These are phyloP conservation scores for Wickerhamomyces bisporus DNA, from an alignment of 805 yeast genomes.

Conservation along the genomic window DNA sequence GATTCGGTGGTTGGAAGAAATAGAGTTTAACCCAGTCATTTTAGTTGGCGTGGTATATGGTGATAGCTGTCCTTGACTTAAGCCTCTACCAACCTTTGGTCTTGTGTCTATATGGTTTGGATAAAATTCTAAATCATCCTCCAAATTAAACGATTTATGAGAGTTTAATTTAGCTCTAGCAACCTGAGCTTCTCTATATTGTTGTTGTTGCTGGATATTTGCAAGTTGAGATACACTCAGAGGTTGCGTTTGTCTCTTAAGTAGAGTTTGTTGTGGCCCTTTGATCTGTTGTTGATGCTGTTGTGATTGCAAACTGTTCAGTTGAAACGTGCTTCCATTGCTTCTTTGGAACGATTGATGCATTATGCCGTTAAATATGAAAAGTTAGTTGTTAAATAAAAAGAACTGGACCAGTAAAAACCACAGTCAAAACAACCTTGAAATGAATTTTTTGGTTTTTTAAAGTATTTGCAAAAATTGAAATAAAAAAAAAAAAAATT, in stretches of 20 bases:
- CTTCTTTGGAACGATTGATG: not conserved
- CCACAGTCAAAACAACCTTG: too few species aligned
- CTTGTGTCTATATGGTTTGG: conserved; percentile 31
- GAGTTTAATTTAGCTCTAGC: conserved; percentile 51
- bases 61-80: conserved; percentile 5
- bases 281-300: conserved; percentile 9
- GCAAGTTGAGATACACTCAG: conserved; percentile 12
- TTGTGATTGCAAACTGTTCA: not conserved
- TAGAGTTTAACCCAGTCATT: conserved; percentile 3
- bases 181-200: conserved; percentile 20
- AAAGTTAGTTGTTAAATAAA: too few species aligned
- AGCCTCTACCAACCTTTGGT: conserved; percentile 3
- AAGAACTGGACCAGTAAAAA: not conserved
- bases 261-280: conserved; percentile 8
- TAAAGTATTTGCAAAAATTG: too few species aligned
- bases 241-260: conserved; percentile 8
- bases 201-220: conserved; percentile 13
- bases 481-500: too few species aligned
- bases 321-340: not conserved
- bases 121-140: conserved; percentile 69
- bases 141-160: conserved; percentile 64
- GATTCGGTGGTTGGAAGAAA: not conserved
- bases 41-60: conserved; percentile 22
- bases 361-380: not conserved
- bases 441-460: too few species aligned